Percentiles rank a stretch among this genome's conserved stretches.
Conservation (phyloP, 2,329 filamentous ascomycete species). For the Venturia pyrina region DNA sequence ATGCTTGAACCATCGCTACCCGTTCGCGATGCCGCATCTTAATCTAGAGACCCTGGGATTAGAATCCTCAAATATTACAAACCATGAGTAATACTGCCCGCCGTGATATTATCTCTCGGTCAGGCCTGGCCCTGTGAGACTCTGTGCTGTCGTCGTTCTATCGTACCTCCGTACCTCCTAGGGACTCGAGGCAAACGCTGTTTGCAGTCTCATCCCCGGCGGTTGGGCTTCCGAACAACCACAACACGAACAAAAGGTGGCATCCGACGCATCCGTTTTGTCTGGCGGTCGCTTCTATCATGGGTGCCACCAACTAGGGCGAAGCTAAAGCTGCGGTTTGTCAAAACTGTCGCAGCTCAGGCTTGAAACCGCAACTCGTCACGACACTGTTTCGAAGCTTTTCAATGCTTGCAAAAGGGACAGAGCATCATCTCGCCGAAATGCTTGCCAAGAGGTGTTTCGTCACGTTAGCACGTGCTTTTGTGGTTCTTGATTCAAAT, state of each 20-base stretch:
- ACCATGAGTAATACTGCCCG: conserved; percentile 66
- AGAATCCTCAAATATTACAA: conserved; percentile 29
- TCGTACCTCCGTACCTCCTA: too few species aligned
- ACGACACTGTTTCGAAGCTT: neutral
- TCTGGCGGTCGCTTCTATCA: neutral
- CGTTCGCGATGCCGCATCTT: neutral
- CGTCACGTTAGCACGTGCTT: neutral
- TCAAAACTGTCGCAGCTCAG: conserved; percentile 1
- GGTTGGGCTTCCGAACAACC: neutral
- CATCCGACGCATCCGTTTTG: neutral
- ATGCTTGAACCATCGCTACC: neutral
- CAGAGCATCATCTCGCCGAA: neutral
- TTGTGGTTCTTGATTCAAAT: neutral
- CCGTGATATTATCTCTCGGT: conserved; percentile 49
- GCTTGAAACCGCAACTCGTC: conserved; percentile 3
- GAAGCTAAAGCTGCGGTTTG: neutral
- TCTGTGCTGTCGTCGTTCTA: neutral
- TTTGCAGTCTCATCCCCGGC: neutral
- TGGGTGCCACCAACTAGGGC: neutral
- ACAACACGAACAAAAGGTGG: neutral
- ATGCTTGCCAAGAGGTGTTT: neutral
- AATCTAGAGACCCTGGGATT: neutral
- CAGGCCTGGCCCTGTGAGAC: neutral
- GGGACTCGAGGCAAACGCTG: neutral
- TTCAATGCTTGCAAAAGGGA: neutral